A percentile compares a stretch with the other conserved stretches of the same genome.
Conservation (phyloP, 2,329 filamentous ascomycete genomes). For the Colletotrichum sp. region DNA sequence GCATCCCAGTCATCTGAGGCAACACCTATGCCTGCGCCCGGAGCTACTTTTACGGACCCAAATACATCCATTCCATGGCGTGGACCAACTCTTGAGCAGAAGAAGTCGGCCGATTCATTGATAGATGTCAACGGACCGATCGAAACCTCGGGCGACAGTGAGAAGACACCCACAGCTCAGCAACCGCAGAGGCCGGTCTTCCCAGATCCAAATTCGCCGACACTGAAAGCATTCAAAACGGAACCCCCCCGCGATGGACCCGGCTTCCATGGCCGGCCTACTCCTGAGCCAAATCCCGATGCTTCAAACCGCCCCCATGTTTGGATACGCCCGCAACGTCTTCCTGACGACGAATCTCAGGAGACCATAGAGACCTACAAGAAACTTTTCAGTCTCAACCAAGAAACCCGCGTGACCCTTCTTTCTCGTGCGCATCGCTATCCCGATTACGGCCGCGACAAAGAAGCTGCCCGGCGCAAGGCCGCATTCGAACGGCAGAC, state of each 20-base stretch:
- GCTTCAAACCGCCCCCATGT: neutral
- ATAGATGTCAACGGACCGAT: neutral
- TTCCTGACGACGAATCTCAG: neutral
- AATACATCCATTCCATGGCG: neutral
- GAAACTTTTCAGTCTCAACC: neutral
- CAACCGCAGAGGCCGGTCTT: neutral
- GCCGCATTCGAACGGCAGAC: conserved; percentile 7
- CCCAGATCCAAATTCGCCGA: neutral
- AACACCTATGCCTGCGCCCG: neutral
- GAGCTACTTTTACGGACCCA: neutral
- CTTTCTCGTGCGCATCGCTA: neutral
- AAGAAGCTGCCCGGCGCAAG: conserved; percentile 6
- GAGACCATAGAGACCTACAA: neutral
- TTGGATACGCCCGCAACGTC: neutral
- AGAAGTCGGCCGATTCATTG: neutral
- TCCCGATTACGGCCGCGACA: neutral
- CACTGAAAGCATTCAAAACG: neutral
- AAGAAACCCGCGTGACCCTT: neutral
- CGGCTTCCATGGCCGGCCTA: neutral
- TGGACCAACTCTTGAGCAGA: neutral
- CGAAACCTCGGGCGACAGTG: neutral
- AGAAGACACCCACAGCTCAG: neutral
- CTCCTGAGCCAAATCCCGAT: neutral
- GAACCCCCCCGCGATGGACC: neutral
- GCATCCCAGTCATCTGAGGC: neutral